Evolutionary conservation across 2,329 filamentous ascomycete genomes (phyloP).

Genomic region (Apiospora sp.): DNA sequence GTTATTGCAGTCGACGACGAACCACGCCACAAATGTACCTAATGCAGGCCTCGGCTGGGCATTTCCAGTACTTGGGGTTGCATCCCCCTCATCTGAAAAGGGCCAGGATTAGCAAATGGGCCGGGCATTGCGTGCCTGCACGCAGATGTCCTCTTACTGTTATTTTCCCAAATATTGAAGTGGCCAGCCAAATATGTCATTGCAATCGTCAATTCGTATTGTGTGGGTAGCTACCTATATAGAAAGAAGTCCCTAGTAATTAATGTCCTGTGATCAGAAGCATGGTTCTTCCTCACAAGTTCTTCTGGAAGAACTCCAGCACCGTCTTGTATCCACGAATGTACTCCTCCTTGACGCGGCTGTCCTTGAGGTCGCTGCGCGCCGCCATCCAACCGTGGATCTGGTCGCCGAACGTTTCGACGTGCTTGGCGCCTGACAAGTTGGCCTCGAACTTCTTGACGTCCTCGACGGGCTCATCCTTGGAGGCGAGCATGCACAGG

Average conservation of each 20-base stretch:
- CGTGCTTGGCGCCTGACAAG: constrained; percentile 62
- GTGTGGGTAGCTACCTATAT: background rate
- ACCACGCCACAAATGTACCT: background rate
- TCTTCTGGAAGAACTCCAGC: constrained; percentile 63
- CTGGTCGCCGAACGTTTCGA: constrained; percentile 73
- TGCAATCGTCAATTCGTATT: background rate
- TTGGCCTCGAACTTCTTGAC: constrained; percentile 64
- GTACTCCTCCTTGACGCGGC: constrained; percentile 67
- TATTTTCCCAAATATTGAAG: no score
- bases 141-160: background rate
- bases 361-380: constrained; percentile 64
- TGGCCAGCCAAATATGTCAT: background rate
- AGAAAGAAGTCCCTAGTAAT: background rate
- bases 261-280: background rate
- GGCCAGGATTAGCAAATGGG: background rate
- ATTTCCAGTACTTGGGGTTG: background rate
- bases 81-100: background rate
- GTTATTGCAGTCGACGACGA: background rate
- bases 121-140: background rate
- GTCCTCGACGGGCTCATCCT: constrained; percentile 65
- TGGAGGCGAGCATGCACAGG: constrained; percentile 68
- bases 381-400: constrained; percentile 80
- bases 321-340: constrained; percentile 67
- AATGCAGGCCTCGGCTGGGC: background rate
- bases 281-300: constrained; percentile 41